Conservation (phyloP, 495 filamentous ascomycete genomes). For the Neurospora pannonica region DNA sequence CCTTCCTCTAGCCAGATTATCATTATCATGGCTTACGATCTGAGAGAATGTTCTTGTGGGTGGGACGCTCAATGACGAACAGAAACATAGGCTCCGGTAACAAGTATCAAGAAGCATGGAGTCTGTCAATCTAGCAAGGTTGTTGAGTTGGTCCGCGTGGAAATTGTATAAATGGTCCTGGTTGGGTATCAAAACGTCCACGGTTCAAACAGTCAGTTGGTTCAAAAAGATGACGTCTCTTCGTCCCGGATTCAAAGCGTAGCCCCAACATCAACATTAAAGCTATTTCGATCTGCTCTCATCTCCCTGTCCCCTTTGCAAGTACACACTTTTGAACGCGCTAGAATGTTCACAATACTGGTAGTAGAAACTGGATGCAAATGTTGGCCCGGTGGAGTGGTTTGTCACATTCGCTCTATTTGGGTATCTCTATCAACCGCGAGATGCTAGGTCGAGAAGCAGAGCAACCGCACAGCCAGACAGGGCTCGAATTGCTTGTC, state of each 20-base stretch:
- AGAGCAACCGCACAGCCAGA: neutral
- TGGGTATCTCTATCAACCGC: neutral
- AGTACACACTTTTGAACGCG: neutral
- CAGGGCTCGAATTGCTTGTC: neutral
- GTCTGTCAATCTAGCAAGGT: neutral
- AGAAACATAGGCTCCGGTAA: neutral
- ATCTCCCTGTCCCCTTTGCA: neutral
- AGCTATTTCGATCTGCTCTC: neutral
- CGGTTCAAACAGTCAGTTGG: neutral
- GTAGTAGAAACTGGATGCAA: neutral
- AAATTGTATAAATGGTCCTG: neutral
- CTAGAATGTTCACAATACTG: neutral
- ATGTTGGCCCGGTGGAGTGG: neutral
- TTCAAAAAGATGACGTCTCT: neutral
- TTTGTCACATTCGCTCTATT: neutral
- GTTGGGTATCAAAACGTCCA: neutral
- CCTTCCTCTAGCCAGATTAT: neutral
- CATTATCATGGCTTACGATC: neutral
- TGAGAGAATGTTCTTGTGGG: neutral
- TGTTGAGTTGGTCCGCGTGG: neutral
- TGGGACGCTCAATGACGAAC: neutral
- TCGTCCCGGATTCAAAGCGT: neutral
- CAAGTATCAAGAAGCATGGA: neutral
- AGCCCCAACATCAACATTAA: neutral
- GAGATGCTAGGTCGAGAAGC: neutral